Percentiles rank a stretch among this genome's conserved stretches.
Conservation (phyloP, 176 grass and related monocot species). For the Rhipidocladum racemiflorum region DNA sequence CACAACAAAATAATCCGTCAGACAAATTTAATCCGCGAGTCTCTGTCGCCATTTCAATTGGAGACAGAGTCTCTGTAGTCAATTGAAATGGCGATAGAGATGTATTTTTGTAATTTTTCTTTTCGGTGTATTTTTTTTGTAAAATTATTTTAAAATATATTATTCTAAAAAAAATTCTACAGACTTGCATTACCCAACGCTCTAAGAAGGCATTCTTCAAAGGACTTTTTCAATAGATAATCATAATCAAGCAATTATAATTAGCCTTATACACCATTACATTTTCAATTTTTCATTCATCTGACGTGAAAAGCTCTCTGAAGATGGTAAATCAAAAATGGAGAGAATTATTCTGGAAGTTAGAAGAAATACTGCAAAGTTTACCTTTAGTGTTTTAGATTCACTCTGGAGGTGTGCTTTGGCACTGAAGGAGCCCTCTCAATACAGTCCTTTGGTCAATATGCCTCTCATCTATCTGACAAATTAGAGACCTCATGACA, state of each 20-base stretch:
- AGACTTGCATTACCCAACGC: not conserved
- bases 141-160: no score
- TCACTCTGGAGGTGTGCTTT: not conserved
- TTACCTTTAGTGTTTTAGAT: conserved; percentile 24
- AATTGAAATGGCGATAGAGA: no score
- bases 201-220: not conserved
- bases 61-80: no score
- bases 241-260: conserved; percentile 3
- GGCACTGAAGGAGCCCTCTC: not conserved
- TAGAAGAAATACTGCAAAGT: not conserved
- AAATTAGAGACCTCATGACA: not conserved
- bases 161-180: no score
- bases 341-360: not conserved
- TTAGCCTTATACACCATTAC: not conserved
- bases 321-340: not conserved
- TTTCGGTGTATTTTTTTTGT: no score
- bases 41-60: no score
- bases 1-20: no score
- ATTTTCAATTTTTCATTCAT: not conserved
- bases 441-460: conserved; percentile 1
- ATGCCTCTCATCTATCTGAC: not conserved
- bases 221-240: not conserved
- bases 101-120: no score
- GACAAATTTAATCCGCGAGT: no score
- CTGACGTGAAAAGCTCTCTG: not conserved